Percentiles rank a stretch among this genome's conserved stretches.
phyloP scores from a whole-genome alignment of 768 basidiomycete species.

The Suillus subalutaceus region DNA sequence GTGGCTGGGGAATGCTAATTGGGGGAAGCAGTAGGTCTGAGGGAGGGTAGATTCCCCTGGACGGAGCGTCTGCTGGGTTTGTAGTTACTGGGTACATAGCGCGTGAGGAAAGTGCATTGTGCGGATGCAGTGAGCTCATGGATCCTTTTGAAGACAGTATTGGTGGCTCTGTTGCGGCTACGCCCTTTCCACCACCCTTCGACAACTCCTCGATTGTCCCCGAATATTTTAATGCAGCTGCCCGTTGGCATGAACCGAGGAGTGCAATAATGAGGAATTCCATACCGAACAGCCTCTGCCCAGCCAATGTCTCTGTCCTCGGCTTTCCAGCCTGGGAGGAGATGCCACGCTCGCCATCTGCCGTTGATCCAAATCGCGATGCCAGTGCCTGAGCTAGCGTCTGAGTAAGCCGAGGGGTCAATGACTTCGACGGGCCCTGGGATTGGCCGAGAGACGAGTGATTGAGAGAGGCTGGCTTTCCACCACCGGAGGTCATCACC shows the following conservation, averaged over 20 bases:
- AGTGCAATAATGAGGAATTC: conserved; percentile 34
- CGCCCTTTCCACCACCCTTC: conserved; percentile 38
- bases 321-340: conserved; percentile 34
- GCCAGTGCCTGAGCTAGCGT: conserved; percentile 40
- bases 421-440: conserved; percentile 33
- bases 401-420: conserved; percentile 41
- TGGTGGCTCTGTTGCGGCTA: conserved; percentile 20
- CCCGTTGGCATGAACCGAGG: not conserved
- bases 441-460: conserved; percentile 10
- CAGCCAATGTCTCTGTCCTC: conserved; percentile 42
- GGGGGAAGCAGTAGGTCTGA: no score
- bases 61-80: no score
- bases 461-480: conserved; percentile 19
- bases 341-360: conserved; percentile 32
- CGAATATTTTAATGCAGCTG: no score
- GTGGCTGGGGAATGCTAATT: no score
- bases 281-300: conserved; percentile 51
- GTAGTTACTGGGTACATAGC: no score
- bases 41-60: no score
- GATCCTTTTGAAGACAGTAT: conserved; percentile 28
- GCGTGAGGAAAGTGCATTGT: no score
- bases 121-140: no score
- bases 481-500: conserved; percentile 40
- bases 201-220: conserved; percentile 39
- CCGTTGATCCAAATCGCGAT: conserved; percentile 32